A percentile compares a stretch with the other conserved stretches of the same genome.
These are phyloP conservation scores for Rhizopogon vesiculosus DNA, from an alignment of 768 basidiomycete species.

Conservation along the genomic window DNA sequence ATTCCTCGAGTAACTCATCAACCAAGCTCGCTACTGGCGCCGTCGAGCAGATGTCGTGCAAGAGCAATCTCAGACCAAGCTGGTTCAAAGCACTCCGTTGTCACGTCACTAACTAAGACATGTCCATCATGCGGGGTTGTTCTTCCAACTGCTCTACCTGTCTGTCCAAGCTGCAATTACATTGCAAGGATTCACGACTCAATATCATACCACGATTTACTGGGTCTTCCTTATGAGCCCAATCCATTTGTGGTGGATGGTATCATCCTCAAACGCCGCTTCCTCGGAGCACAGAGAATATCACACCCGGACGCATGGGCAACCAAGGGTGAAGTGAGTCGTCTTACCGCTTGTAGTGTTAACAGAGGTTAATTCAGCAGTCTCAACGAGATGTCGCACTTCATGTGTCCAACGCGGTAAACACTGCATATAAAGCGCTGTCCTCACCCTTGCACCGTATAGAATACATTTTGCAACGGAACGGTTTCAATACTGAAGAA, in stretches of 20 bases:
- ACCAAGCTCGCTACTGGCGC: background rate
- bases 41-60: background rate
- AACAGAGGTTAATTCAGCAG: slow-evolving; percentile 8
- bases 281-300: slow-evolving; percentile 65
- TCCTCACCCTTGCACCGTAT: slow-evolving; percentile 68
- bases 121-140: slow-evolving; percentile 64
- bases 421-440: slow-evolving; percentile 78
- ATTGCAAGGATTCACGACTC: slow-evolving; percentile 55
- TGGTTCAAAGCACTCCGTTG: background rate
- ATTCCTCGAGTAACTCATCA: background rate
- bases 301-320: slow-evolving; percentile 90
- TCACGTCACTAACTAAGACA: slow-evolving; percentile 7
- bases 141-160: slow-evolving; percentile 64
- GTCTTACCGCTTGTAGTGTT: background rate
- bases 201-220: slow-evolving; percentile 61
- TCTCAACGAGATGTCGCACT: slow-evolving; percentile 17
- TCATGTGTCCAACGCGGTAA: slow-evolving; percentile 64
- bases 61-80: background rate
- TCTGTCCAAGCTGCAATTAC: slow-evolving; percentile 67
- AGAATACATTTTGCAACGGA: slow-evolving; percentile 71
- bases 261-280: slow-evolving; percentile 54
- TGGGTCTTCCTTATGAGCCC: slow-evolving; percentile 55
- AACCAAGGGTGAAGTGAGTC: slow-evolving; percentile 51
- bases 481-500: slow-evolving; percentile 59
- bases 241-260: slow-evolving; percentile 73